Evolutionary conservation across 805 yeast species (phyloP).

Genomic region (Myxozyma kluyveri): DNA sequence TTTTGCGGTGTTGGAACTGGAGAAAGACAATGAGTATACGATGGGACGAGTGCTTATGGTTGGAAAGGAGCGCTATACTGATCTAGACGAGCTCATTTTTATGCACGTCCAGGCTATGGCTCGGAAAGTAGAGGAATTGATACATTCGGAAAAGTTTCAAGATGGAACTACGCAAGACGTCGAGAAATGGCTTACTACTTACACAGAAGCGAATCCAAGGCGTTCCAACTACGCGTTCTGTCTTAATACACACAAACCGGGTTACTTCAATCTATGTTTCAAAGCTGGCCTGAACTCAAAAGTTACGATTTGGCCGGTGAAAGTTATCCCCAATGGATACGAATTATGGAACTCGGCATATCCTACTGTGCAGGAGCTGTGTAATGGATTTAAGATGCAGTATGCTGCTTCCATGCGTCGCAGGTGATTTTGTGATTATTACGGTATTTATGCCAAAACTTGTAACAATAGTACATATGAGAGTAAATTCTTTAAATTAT

Average conservation of each 20-base stretch:
- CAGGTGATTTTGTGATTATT: conserved; percentile 1
- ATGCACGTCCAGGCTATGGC: conserved; percentile 83
- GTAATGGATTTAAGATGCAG: conserved; percentile 89
- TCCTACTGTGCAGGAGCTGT: conserved; percentile 82
- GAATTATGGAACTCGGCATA: conserved; percentile 74
- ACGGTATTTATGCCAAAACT: background rate
- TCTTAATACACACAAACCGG: conserved; percentile 85
- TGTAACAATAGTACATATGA: background rate
- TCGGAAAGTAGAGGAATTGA: conserved; percentile 77
- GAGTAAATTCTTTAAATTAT: background rate
- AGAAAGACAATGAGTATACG: conserved; percentile 59
- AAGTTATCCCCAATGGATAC: conserved; percentile 77
- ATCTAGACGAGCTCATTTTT: conserved; percentile 89
- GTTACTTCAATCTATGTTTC: conserved; percentile 86
- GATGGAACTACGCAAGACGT: conserved; percentile 77
- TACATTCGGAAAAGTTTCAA: conserved; percentile 82
- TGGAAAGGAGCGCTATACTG: conserved; percentile 70
- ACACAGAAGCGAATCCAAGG: conserved; percentile 85
- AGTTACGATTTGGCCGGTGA: conserved; percentile 83
- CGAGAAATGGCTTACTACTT: conserved; percentile 80
- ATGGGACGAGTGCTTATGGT: conserved; percentile 61
- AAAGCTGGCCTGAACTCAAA: conserved; percentile 54
- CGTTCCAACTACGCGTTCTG: conserved; percentile 89
- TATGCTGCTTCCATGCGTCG: conserved; percentile 20
- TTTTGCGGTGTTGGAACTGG: conserved; percentile 75